phyloP scores from a whole-genome alignment of 2,329 filamentous ascomycete genomes.

The Penicillium sp. region DNA sequence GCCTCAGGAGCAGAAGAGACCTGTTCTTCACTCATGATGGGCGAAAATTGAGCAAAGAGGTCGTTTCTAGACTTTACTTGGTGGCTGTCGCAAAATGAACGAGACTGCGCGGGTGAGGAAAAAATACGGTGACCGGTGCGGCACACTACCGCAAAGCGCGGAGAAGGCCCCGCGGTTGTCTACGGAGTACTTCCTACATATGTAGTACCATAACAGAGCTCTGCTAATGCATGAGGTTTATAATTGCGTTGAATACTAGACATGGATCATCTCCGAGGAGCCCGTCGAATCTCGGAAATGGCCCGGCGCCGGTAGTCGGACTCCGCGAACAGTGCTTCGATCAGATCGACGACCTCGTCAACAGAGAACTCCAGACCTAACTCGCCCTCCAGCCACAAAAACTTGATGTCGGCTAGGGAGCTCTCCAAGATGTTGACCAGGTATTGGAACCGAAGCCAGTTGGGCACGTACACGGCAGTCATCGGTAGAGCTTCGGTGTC shows the following conservation, averaged over 20 bases:
- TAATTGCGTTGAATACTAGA: not conserved
- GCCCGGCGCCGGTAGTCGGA: constrained; percentile 55
- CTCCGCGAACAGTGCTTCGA: constrained; percentile 61
- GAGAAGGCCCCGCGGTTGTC: constrained; percentile 23
- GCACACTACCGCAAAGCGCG: constrained; percentile 37
- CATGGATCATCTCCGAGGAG: constrained; percentile 19
- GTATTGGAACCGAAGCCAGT: constrained; percentile 63
- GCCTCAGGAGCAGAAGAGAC: constrained; percentile 20
- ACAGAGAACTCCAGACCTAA: constrained; percentile 57
- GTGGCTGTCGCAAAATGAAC: constrained; percentile 26
- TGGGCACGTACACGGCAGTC: constrained; percentile 57
- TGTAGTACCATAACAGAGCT: no score
- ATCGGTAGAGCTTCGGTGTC: constrained; percentile 43
- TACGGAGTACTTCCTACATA: not conserved
- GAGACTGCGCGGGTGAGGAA: constrained; percentile 31
- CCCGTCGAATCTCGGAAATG: constrained; percentile 52
- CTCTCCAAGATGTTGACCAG: constrained; percentile 59
- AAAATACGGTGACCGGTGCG: constrained; percentile 41
- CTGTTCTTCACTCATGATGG: constrained; percentile 26
- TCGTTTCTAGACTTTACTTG: constrained; percentile 14
- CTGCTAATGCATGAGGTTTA: not conserved
- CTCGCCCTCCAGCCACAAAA: constrained; percentile 61
- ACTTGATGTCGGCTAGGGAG: constrained; percentile 60
- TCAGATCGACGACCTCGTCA: constrained; percentile 59
- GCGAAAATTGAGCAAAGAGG: constrained; percentile 9